Percentiles rank a stretch among this genome's conserved stretches.
phyloP scores from a whole-genome alignment of 305 asterid species.

The Fraxinus ornus region DNA sequence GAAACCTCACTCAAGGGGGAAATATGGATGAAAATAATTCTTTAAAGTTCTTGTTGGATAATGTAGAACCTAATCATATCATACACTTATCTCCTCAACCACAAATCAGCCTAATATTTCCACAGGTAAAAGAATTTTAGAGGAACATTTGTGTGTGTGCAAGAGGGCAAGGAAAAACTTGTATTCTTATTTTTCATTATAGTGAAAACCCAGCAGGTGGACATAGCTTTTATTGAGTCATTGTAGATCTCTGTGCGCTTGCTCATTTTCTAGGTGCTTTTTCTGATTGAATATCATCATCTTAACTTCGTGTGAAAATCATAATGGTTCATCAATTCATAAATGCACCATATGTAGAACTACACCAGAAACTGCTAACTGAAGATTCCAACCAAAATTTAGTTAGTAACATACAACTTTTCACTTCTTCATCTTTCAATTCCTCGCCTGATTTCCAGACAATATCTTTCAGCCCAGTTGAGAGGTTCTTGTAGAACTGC shows the following conservation, averaged over 20 bases:
- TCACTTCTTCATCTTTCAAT: conserved; percentile 39
- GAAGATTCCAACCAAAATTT: neutral
- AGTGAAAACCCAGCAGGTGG: neutral
- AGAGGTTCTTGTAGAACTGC: conserved; percentile 82
- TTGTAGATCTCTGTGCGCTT: neutral
- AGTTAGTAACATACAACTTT: conserved; percentile 29
- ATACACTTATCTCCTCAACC: neutral
- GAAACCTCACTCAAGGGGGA: neutral
- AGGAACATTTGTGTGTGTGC: neutral
- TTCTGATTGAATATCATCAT: neutral
- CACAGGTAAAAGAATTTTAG: neutral
- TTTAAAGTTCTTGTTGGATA: neutral
- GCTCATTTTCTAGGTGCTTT: neutral
- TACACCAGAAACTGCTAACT: neutral
- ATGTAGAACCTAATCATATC: neutral
- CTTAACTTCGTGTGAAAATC: neutral
- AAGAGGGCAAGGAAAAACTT: neutral
- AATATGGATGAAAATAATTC: neutral
- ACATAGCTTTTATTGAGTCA: neutral
- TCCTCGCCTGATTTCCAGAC: conserved; percentile 79
- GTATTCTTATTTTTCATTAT: neutral
- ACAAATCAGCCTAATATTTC: neutral
- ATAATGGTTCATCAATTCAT: neutral
- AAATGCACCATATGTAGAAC: neutral
- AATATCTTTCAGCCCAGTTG: conserved; percentile 89